These are phyloP conservation scores for Cystobasidium ongulense DNA, from an alignment of 768 basidiomycete species.

Conservation along the genomic window DNA sequence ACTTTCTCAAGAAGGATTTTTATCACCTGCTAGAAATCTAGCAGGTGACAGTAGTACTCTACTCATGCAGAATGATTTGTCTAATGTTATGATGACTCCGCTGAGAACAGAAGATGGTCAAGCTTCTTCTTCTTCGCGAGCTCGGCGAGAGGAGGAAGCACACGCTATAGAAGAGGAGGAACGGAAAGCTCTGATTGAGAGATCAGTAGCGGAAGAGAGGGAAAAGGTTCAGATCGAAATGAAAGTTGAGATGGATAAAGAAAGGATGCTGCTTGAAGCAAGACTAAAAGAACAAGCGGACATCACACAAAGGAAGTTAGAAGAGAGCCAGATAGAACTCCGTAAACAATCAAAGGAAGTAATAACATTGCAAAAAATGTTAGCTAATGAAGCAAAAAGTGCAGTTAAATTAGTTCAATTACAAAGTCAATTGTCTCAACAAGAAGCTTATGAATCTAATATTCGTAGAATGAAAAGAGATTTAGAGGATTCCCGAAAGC, in stretches of 20 bases:
- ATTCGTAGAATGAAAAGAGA: neutral
- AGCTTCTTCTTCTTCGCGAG: no score
- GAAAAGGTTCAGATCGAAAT: neutral
- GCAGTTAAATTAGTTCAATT: neutral
- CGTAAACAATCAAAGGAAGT: neutral
- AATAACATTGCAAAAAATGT: neutral
- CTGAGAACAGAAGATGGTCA: neutral
- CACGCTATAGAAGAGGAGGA: neutral
- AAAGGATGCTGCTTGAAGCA: neutral
- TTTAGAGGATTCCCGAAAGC: neutral
- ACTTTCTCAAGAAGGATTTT: neutral
- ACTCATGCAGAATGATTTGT: neutral
- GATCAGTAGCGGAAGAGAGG: neutral
- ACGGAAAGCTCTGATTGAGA: neutral
- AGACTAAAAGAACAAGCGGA: neutral
- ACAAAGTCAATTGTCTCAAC: neutral
- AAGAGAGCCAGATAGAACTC: neutral
- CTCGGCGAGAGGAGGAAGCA: no score
- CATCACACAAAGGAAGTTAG: neutral
- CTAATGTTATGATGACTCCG: conserved; percentile 6
- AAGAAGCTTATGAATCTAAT: neutral
- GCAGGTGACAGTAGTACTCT: neutral
- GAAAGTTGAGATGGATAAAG: neutral
- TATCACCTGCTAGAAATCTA: neutral
- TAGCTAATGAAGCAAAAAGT: neutral